phyloP scores from a whole-genome alignment of 2,329 filamentous ascomycete species.

The Cercospora berteroae region DNA sequence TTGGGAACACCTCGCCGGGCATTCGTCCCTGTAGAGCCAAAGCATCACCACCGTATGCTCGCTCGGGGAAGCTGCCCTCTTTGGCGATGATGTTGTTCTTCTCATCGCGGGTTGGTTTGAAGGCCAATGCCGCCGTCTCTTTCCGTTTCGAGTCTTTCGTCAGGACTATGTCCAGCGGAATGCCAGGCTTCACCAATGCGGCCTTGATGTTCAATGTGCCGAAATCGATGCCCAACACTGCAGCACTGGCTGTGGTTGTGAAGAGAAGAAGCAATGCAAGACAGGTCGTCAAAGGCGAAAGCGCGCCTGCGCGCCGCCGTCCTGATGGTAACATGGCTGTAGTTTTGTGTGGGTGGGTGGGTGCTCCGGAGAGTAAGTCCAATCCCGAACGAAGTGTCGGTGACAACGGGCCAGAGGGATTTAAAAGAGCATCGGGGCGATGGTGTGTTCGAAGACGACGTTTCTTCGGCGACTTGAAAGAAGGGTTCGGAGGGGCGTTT shows the following conservation, averaged over 20 bases:
- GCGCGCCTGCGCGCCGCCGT: slow-evolving; percentile 29
- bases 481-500: neutral
- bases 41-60: slow-evolving; percentile 88
- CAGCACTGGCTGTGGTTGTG: slow-evolving; percentile 57
- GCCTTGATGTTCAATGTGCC: slow-evolving; percentile 98
- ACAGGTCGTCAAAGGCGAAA: slow-evolving; percentile 24
- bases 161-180: slow-evolving; percentile 94
- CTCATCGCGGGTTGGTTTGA: slow-evolving; percentile 75
- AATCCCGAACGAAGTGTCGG: neutral
- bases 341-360: slow-evolving; percentile 4
- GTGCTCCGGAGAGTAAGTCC: neutral
- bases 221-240: slow-evolving; percentile 86
- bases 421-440: slow-evolving; percentile 2
- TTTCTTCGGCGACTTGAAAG: neutral
- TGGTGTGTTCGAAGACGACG: neutral
- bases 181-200: slow-evolving; percentile 90
- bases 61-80: slow-evolving; percentile 67
- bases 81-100: slow-evolving; percentile 54
- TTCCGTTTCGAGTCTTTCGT: slow-evolving; percentile 98
- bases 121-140: slow-evolving; percentile 84
- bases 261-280: slow-evolving; percentile 53
- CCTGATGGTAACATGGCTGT: slow-evolving; percentile 27
- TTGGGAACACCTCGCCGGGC: slow-evolving; percentile 89
- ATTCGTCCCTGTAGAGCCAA: slow-evolving; percentile 82
- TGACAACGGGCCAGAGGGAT: neutral